phyloP scores from a whole-genome alignment of 2,329 filamentous ascomycete species.

The Peltaster fructicola region DNA sequence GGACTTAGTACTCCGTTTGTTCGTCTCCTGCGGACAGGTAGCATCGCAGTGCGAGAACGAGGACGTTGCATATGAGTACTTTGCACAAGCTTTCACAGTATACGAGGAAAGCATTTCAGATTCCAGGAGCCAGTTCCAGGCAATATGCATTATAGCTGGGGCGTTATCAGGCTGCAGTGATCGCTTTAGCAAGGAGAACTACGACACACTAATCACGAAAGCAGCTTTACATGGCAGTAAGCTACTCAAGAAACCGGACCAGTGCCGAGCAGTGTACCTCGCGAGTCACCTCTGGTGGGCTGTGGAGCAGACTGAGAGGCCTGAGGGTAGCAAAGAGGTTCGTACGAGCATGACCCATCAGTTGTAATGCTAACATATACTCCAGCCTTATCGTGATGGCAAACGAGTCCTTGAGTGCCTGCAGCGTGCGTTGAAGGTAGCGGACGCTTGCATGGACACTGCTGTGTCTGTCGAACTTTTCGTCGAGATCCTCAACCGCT shows the following conservation, averaged over 20 bases:
- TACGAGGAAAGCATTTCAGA: conserved; percentile 95
- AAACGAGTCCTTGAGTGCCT: conserved; percentile 94
- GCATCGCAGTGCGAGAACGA: conserved; percentile 84
- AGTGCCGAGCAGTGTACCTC: conserved; percentile 89
- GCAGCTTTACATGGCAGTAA: conserved; percentile 94
- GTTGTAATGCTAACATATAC: conserved; percentile 8
- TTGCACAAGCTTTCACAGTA: conserved; percentile 92
- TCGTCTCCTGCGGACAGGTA: conserved; percentile 80
- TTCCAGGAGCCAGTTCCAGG: conserved; percentile 92
- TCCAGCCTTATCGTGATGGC: conserved; percentile 82
- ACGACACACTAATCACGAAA: conserved; percentile 96
- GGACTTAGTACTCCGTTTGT: conserved; percentile 75
- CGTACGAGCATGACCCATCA: conserved; percentile 1
- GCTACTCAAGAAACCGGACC: conserved; percentile 89
- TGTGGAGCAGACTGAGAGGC: conserved; percentile 68
- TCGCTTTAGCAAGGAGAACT: conserved; percentile 81
- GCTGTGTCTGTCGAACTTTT: conserved; percentile 94
- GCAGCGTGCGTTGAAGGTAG: conserved; percentile 84
- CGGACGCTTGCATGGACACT: conserved; percentile 97
- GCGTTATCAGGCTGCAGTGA: conserved; percentile 75
- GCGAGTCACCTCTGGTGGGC: conserved; percentile 98
- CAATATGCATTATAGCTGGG: conserved; percentile 83
- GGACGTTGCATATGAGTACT: conserved; percentile 95
- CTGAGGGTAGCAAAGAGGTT: conserved; percentile 25
- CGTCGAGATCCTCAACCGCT: conserved; percentile 93